Evolutionary conservation across 805 yeast species (phyloP).

Genomic region (Wickerhamomyces bovis): DNA sequence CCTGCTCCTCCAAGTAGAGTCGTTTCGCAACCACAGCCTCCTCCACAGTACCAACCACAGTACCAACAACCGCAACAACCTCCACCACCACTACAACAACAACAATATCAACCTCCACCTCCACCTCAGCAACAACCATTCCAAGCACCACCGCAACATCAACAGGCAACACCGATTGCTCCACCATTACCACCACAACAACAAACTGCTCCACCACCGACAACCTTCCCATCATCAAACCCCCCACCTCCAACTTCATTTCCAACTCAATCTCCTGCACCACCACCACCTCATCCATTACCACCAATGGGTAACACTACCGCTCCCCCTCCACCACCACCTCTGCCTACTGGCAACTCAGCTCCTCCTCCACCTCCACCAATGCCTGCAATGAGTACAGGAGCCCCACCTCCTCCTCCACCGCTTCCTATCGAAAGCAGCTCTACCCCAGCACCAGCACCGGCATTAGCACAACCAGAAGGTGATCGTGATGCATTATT

Average conservation of each 20-base stretch:
- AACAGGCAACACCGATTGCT: conserved; percentile 15
- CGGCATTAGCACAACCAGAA: conserved; percentile 34
- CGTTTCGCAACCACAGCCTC: conserved; percentile 6
- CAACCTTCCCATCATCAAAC: conserved; percentile 2
- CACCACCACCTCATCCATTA: conserved; percentile 5
- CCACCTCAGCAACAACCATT: conserved; percentile 18
- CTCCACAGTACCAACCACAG: conserved; percentile 19
- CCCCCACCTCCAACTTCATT: conserved; percentile 2
- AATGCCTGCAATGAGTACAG: conserved; percentile 17
- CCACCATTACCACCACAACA: conserved; percentile 20
- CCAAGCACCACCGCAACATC: conserved; percentile 23
- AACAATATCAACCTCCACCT: conserved; percentile 17
- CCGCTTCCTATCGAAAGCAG: conserved; percentile 18
- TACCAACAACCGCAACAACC: conserved; percentile 8
- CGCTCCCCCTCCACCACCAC: conserved; percentile 1
- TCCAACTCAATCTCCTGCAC: conserved; percentile 6
- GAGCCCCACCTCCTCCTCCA: conserved; percentile 29
- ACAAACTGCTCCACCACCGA: conserved; percentile 4
- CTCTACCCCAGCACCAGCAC: conserved; percentile 19
- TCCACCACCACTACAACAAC: conserved; percentile 11
- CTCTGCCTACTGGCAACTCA: conserved; percentile 5
- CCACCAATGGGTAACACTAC: neutral
- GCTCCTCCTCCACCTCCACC: conserved; percentile 22
- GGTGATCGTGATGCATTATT: conserved; percentile 73
- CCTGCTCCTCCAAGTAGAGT: conserved; percentile 14